phyloP scores from a whole-genome alignment of 345 rosid genomes.

The Carallia pectinifolia region DNA sequence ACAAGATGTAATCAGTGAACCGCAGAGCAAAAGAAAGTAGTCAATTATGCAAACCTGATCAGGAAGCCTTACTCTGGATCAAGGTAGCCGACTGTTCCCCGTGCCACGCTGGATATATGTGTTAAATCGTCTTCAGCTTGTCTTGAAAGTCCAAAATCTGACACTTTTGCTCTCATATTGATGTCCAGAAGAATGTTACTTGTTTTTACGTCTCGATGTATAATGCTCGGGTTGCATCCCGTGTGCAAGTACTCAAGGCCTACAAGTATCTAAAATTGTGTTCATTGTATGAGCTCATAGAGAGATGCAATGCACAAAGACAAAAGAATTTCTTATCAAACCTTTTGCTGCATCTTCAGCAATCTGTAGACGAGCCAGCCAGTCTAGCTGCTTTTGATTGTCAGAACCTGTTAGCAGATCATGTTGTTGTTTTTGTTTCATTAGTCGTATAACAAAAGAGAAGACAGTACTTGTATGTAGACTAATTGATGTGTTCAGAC shows the following conservation, averaged over 20 bases:
- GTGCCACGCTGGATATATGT: constrained; percentile 81
- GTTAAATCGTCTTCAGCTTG: constrained; percentile 94
- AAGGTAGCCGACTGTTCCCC: constrained; percentile 92
- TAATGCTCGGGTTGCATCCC: constrained; percentile 93
- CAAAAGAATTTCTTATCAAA: constrained; percentile 22
- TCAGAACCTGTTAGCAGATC: constrained; percentile 68
- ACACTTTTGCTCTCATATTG: constrained; percentile 94
- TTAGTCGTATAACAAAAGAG: constrained; percentile 15
- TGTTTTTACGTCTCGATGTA: constrained; percentile 93
- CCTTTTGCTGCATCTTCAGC: constrained; percentile 98
- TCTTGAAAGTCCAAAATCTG: constrained; percentile 96
- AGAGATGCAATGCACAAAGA: not conserved
- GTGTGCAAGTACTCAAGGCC: constrained; percentile 98
- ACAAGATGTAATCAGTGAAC: not conserved
- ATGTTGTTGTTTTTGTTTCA: constrained; percentile 39
- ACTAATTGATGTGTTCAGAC: constrained; percentile 32
- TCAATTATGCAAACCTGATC: not conserved
- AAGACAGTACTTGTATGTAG: not conserved
- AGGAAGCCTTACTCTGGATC: constrained; percentile 91
- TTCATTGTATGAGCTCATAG: constrained; percentile 30
- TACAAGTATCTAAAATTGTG: constrained; percentile 43
- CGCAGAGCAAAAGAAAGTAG: not conserved
- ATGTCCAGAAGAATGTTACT: constrained; percentile 89
- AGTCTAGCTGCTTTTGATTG: constrained; percentile 58
- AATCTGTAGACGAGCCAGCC: constrained; percentile 72